A percentile compares a stretch with the other conserved stretches of the same genome.
phyloP scores from a whole-genome alignment of 805 yeast species.

The Ogataea pilisensis region DNA sequence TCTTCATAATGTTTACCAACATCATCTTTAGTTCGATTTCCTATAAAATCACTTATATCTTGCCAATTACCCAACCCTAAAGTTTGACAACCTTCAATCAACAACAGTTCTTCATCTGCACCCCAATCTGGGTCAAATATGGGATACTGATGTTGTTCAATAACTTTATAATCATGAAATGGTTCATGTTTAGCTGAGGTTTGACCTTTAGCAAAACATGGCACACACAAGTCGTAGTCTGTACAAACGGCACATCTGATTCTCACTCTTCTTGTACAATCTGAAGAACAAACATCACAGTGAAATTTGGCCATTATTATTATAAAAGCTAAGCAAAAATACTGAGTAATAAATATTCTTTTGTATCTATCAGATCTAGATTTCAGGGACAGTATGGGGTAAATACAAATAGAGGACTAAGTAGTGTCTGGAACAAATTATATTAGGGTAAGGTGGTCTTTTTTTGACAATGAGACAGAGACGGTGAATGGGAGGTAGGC shows the following conservation, averaged over 20 bases:
- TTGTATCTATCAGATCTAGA: no score
- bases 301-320: constrained; percentile 52
- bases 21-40: constrained; percentile 87
- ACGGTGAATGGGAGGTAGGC: no score
- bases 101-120: constrained; percentile 90
- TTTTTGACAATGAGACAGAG: no score
- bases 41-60: constrained; percentile 94
- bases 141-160: constrained; percentile 94
- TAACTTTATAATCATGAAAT: constrained; percentile 85
- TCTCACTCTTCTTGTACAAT: constrained; percentile 88
- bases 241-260: constrained; percentile 88
- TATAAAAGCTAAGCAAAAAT: neutral
- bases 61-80: constrained; percentile 97
- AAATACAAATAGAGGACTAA: neutral
- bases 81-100: constrained; percentile 89
- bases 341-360: no score
- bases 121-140: constrained; percentile 93
- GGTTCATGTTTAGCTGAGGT: constrained; percentile 86
- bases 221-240: constrained; percentile 96
- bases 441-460: no score
- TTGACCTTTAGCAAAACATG: constrained; percentile 86
- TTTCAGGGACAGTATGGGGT: constrained; percentile 1
- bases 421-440: neutral
- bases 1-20: constrained; percentile 78
- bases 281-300: constrained; percentile 96